These are phyloP conservation scores for Aspergillus caelatus DNA, from an alignment of 2,329 filamentous ascomycete species.

Conservation along the genomic window DNA sequence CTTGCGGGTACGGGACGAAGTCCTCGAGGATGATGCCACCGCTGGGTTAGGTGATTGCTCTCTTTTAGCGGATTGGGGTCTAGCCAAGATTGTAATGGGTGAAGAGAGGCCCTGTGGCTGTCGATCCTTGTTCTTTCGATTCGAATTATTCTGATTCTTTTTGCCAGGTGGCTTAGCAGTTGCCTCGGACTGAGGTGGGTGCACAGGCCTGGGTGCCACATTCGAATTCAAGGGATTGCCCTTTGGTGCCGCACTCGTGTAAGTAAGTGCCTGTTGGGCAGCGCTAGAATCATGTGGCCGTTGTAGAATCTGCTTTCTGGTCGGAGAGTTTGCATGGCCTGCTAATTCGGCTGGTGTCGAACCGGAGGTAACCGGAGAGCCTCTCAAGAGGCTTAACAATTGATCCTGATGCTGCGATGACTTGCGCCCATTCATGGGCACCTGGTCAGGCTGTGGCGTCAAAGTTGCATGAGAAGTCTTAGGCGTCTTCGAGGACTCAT, in stretches of 20 bases:
- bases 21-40: conserved; percentile 6
- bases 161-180: conserved; percentile 30
- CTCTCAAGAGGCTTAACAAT: conserved; percentile 39
- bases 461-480: conserved; percentile 24
- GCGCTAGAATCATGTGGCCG: conserved; percentile 24
- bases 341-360: conserved; percentile 50
- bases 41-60: conserved; percentile 22
- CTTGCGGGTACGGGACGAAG: conserved; percentile 16
- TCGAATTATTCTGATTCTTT: conserved; percentile 25
- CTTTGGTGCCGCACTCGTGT: conserved; percentile 17
- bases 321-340: conserved; percentile 44
- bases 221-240: conserved; percentile 35
- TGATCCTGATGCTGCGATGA: conserved; percentile 42
- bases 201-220: conserved; percentile 44
- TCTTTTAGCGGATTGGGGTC: conserved; percentile 35
- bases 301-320: conserved; percentile 37
- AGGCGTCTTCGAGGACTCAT: conserved; percentile 30
- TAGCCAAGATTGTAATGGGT: conserved; percentile 42
- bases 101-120: conserved; percentile 30
- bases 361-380: conserved; percentile 20
- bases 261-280: conserved; percentile 18
- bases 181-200: conserved; percentile 43
- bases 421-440: conserved; percentile 21
- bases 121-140: conserved; percentile 27
- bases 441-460: conserved; percentile 19